phyloP scores from a whole-genome alignment of 2,329 filamentous ascomycete species.

The Alternaria incomplexa region DNA sequence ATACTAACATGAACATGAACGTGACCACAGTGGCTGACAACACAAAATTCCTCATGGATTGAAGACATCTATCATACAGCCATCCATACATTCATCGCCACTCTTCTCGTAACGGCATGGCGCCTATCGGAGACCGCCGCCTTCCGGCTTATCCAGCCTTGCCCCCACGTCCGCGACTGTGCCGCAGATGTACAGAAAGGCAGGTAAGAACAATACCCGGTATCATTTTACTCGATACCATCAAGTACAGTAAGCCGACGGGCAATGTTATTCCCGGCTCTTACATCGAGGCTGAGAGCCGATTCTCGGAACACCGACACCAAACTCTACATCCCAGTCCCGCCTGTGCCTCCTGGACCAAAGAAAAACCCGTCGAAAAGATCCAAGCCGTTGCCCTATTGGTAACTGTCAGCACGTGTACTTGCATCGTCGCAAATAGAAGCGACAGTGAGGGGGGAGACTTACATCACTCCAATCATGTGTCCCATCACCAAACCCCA shows the following conservation, averaged over 20 bases:
- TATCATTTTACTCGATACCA: background rate
- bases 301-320: background rate
- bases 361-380: constrained; percentile 69
- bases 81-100: background rate
- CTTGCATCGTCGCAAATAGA: background rate
- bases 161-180: background rate
- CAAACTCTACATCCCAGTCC: constrained; percentile 1
- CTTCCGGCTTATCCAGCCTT: background rate
- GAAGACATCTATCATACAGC: background rate
- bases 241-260: background rate
- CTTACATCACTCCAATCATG: constrained; percentile 61
- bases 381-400: constrained; percentile 48
- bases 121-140: background rate
- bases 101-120: background rate
- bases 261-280: background rate
- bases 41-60: too few relatives aligned
- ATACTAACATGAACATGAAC: too few relatives aligned
- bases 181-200: background rate
- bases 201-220: background rate
- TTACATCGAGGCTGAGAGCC: background rate
- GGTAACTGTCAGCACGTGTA: background rate
- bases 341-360: constrained; percentile 12
- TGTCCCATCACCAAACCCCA: constrained; percentile 53
- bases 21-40: background rate
- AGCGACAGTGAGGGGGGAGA: background rate